These are phyloP conservation scores for Pelargonium myrrhifolium DNA, from an alignment of 441 rosid species.

Conservation along the genomic window DNA sequence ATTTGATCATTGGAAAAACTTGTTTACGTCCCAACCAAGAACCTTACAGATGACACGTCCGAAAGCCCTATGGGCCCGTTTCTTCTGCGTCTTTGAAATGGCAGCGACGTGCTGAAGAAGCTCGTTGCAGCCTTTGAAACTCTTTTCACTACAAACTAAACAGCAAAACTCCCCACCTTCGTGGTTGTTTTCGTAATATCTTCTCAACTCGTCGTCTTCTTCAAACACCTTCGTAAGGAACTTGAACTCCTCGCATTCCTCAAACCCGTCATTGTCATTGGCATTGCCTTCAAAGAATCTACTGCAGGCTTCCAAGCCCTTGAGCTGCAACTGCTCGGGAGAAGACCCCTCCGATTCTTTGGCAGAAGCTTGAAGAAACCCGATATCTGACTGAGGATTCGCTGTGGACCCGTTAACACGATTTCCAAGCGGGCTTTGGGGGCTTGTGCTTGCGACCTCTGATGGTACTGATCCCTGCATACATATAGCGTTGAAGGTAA, in stretches of 20 bases:
- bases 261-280: slow-evolving; percentile 23
- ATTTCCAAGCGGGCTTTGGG: too few species aligned
- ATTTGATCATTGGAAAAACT: too few species aligned
- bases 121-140: slow-evolving; percentile 41
- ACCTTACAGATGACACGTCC: slow-evolving; percentile 40
- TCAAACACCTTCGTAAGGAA: slow-evolving; percentile 34
- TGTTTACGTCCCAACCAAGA: slow-evolving; percentile 41
- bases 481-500: too few species aligned
- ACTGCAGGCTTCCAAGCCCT: slow-evolving; percentile 35
- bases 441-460: too few species aligned
- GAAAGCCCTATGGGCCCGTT: slow-evolving; percentile 43
- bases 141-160: slow-evolving; percentile 44
- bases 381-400: too few species aligned
- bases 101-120: slow-evolving; percentile 43
- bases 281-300: slow-evolving; percentile 26
- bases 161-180: slow-evolving; percentile 44
- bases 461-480: too few species aligned
- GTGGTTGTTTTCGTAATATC: slow-evolving; percentile 35
- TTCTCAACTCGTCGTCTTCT: slow-evolving; percentile 43
- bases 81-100: slow-evolving; percentile 28
- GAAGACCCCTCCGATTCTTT: slow-evolving; percentile 28
- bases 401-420: too few species aligned
- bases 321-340: slow-evolving; percentile 31
- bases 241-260: slow-evolving; percentile 29
- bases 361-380: slow-evolving; percentile 18